Evolutionary conservation across 352 stramenopile genomes (phyloP).

Genomic region (Phytophthora brassicae): DNA sequence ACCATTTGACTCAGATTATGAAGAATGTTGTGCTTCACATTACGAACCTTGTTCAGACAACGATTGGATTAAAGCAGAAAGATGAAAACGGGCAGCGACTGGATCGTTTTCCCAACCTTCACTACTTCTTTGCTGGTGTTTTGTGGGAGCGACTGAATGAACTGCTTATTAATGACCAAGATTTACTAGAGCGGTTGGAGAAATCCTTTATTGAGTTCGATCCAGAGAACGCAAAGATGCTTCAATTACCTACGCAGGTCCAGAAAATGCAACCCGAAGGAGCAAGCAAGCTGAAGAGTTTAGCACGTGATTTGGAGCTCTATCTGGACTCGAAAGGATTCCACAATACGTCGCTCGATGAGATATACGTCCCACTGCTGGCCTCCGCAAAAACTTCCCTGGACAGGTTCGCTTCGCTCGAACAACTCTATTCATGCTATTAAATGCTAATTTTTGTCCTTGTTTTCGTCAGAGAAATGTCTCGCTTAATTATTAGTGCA

Average conservation of each 20-base stretch:
- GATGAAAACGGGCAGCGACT: slow-evolving; percentile 1
- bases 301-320: slow-evolving; percentile 18
- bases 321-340: slow-evolving; percentile 28
- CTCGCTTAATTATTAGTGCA: slow-evolving; percentile 21
- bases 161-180: slow-evolving; percentile 30
- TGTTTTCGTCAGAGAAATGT: slow-evolving; percentile 13
- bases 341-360: slow-evolving; percentile 25
- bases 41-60: slow-evolving; percentile 22
- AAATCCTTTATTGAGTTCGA: slow-evolving; percentile 26
- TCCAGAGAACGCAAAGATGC: slow-evolving; percentile 6
- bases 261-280: background rate
- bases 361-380: slow-evolving; percentile 14
- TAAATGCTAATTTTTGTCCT: background rate
- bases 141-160: slow-evolving; percentile 36
- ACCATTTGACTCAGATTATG: slow-evolving; percentile 25
- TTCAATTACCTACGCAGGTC: slow-evolving; percentile 2
- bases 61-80: slow-evolving; percentile 2
- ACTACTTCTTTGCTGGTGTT: slow-evolving; percentile 27
- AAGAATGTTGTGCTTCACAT: slow-evolving; percentile 34
- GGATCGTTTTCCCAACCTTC: slow-evolving; percentile 28
- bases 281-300: slow-evolving; percentile 2
- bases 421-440: background rate
- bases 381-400: background rate
- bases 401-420: slow-evolving; percentile 16
- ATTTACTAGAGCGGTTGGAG: slow-evolving; percentile 4